Percentiles rank a stretch among this genome's conserved stretches.
Conservation (phyloP, 371 early-diverging fungal genomes). For the Mucor ambiguus region DNA sequence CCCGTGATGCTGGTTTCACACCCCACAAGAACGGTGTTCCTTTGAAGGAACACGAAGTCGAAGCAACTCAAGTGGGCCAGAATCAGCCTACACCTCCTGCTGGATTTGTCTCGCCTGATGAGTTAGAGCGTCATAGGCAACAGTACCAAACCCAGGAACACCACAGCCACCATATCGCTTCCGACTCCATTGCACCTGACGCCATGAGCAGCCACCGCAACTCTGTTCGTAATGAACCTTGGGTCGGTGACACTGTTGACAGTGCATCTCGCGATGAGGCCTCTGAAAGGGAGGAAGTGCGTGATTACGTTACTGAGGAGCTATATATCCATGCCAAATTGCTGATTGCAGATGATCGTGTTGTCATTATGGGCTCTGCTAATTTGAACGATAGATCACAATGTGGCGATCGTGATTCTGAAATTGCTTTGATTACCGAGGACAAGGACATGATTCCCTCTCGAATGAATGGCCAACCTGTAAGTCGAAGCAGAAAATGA, state of each 20-base stretch:
- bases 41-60: slow-evolving; percentile 14
- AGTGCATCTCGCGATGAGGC: slow-evolving; percentile 19
- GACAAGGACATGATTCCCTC: slow-evolving; percentile 73
- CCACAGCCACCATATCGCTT: slow-evolving; percentile 7
- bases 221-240: slow-evolving; percentile 26
- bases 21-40: slow-evolving; percentile 12
- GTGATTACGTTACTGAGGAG: slow-evolving; percentile 78
- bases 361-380: slow-evolving; percentile 87
- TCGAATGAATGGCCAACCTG: slow-evolving; percentile 73
- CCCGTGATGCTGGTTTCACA: slow-evolving; percentile 42
- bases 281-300: slow-evolving; percentile 32
- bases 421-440: slow-evolving; percentile 82
- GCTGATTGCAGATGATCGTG: slow-evolving; percentile 87
- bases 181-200: slow-evolving; percentile 25
- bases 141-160: neutral
- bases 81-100: slow-evolving; percentile 16
- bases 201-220: slow-evolving; percentile 28
- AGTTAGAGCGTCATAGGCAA: slow-evolving; percentile 17
- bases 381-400: slow-evolving; percentile 93
- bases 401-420: slow-evolving; percentile 89
- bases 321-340: slow-evolving; percentile 92
- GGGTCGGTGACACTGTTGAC: slow-evolving; percentile 23
- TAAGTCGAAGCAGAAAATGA: slow-evolving; percentile 24
- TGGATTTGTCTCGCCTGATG: slow-evolving; percentile 27
- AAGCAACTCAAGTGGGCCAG: slow-evolving; percentile 15